A percentile compares a stretch with the other conserved stretches of the same genome.
Conservation (phyloP, 202 grass and related monocot species). For the Cymbopogon flexuosus region DNA sequence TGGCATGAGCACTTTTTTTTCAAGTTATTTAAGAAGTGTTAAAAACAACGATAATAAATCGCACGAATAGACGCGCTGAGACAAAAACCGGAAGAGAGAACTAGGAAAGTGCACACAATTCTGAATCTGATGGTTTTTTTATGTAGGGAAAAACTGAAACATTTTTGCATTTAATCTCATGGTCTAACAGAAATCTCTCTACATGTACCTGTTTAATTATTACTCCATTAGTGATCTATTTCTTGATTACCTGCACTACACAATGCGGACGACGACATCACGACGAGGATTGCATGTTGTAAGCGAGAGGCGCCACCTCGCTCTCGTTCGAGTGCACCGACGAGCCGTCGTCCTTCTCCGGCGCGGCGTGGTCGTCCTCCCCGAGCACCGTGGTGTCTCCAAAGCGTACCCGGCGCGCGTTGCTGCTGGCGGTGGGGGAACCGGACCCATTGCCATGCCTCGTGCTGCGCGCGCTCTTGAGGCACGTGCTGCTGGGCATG, state of each 20-base stretch:
- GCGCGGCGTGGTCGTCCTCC: not conserved
- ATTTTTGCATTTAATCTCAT: not conserved
- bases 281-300: constrained; percentile 16
- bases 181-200: not conserved
- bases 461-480: constrained; percentile 23
- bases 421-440: not conserved
- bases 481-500: constrained; percentile 27
- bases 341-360: not conserved
- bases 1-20: too few relatives aligned
- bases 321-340: constrained; percentile 44
- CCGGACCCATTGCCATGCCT: not conserved
- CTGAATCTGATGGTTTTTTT: not conserved
- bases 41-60: too few relatives aligned
- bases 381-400: constrained; percentile 36
- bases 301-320: constrained; percentile 31
- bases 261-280: not conserved
- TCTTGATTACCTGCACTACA: constrained; percentile 10
- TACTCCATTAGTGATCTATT: not conserved
- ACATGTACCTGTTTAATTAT: not conserved
- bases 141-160: not conserved
- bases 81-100: not conserved
- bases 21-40: too few relatives aligned
- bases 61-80: too few relatives aligned
- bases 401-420: constrained; percentile 37
- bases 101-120: not conserved